Percentiles rank a stretch among this genome's conserved stretches.
These are phyloP conservation scores for Fusarium udum DNA, from an alignment of 2,329 filamentous ascomycete species.

Conservation along the genomic window DNA sequence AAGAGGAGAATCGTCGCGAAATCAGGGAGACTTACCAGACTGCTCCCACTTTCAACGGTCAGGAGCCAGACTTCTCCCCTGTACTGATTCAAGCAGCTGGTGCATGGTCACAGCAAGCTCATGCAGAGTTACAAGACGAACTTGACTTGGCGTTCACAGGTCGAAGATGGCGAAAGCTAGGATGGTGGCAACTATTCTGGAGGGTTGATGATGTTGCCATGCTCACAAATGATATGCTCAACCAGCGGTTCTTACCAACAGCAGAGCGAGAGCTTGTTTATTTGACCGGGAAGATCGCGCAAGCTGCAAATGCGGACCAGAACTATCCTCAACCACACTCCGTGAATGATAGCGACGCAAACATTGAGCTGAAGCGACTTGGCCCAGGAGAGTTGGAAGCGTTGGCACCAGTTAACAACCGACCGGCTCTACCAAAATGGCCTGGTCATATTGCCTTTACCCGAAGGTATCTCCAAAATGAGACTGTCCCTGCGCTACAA, in stretches of 20 bases:
- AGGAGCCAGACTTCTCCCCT: slow-evolving; percentile 49
- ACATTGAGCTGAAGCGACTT: slow-evolving; percentile 30
- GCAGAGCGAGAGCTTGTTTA: slow-evolving; percentile 87
- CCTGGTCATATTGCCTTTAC: slow-evolving; percentile 77
- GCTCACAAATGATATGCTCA: slow-evolving; percentile 81
- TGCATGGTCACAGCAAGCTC: slow-evolving; percentile 80
- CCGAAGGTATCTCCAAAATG: slow-evolving; percentile 71
- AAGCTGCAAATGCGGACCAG: slow-evolving; percentile 47
- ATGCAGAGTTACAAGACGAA: slow-evolving; percentile 83
- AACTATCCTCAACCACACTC: slow-evolving; percentile 51
- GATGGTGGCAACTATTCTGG: slow-evolving; percentile 97
- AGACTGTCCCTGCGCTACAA: slow-evolving; percentile 76
- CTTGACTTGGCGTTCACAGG: slow-evolving; percentile 81
- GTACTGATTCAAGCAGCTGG: slow-evolving; percentile 69
- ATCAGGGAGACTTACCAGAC: slow-evolving; percentile 48
- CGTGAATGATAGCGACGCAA: neutral
- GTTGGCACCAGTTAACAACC: slow-evolving; percentile 32
- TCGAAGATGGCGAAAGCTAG: slow-evolving; percentile 79
- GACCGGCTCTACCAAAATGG: slow-evolving; percentile 64
- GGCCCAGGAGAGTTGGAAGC: slow-evolving; percentile 41
- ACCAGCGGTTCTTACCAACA: slow-evolving; percentile 77
- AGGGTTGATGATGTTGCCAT: slow-evolving; percentile 90
- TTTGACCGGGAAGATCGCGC: slow-evolving; percentile 78
- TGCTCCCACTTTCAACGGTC: neutral
- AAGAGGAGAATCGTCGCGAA: slow-evolving; percentile 54